phyloP scores from a whole-genome alignment of 2,329 filamentous ascomycete genomes.

The Pleomassaria siparia region DNA sequence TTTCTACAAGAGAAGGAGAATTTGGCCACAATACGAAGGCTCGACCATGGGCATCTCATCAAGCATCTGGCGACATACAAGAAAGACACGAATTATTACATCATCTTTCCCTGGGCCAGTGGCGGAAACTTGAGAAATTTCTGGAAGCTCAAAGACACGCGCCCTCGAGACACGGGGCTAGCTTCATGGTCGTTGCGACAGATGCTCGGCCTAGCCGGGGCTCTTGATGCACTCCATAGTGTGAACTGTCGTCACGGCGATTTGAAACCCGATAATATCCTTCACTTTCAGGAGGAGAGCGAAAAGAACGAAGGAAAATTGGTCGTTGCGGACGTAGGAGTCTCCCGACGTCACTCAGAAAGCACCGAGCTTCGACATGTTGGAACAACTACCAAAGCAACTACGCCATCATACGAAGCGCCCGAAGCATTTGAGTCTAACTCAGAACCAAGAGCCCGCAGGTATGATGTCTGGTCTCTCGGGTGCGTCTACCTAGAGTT shows the following conservation, averaged over 20 bases:
- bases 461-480: conserved; percentile 17
- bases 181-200: conserved; percentile 10
- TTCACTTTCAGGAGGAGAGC: conserved; percentile 4
- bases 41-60: conserved; percentile 9
- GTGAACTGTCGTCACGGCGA: conserved; percentile 13
- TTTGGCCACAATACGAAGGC: background rate
- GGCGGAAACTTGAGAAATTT: conserved; percentile 9
- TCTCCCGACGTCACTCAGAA: conserved; percentile 7
- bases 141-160: conserved; percentile 5
- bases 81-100: conserved; percentile 1
- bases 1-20: conserved; percentile 4
- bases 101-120: conserved; percentile 17
- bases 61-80: conserved; percentile 2
- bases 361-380: background rate
- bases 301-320: background rate
- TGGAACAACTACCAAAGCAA: conserved; percentile 4
- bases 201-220: conserved; percentile 8
- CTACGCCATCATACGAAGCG: conserved; percentile 11
- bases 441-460: conserved; percentile 5
- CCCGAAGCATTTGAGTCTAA: conserved; percentile 3
- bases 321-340: conserved; percentile 10
- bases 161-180: background rate
- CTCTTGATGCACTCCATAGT: conserved; percentile 10
- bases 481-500: conserved; percentile 17
- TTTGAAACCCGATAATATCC: conserved; percentile 18